These are phyloP conservation scores for Phoenix roebelenii DNA, from an alignment of 176 grass and related monocot genomes.

Conservation along the genomic window DNA sequence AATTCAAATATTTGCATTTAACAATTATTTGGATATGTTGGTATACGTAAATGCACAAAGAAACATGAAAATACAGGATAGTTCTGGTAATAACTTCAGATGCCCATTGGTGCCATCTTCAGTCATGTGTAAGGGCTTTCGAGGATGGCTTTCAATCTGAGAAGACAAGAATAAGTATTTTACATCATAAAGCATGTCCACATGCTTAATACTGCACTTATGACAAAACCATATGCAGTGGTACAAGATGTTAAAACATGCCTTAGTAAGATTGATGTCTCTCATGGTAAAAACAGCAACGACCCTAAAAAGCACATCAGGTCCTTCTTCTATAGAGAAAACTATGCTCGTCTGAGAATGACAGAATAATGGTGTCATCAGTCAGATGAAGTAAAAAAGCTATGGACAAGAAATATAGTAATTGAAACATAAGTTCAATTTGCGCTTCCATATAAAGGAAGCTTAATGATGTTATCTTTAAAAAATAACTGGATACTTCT, in stretches of 20 bases:
- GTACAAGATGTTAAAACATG: constrained; percentile 10
- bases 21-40: too few relatives aligned
- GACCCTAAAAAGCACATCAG: constrained; percentile 73
- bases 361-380: background rate
- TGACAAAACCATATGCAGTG: too few relatives aligned
- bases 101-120: constrained; percentile 43
- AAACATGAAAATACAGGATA: background rate
- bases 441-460: too few relatives aligned
- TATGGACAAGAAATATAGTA: too few relatives aligned
- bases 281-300: constrained; percentile 74
- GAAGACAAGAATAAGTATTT: constrained; percentile 4
- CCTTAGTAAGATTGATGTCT: constrained; percentile 87
- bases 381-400: background rate
- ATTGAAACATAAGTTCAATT: too few relatives aligned
- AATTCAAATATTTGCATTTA: too few relatives aligned
- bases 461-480: too few relatives aligned
- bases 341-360: constrained; percentile 67
- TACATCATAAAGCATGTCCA: background rate
- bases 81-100: constrained; percentile 43
- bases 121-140: constrained; percentile 50
- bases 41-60: too few relatives aligned
- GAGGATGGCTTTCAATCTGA: constrained; percentile 86
- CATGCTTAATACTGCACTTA: too few relatives aligned
- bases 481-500: too few relatives aligned
- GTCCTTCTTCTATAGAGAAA: constrained; percentile 91